Evolutionary conservation across 108 stramenopile genomes (phyloP).

Genomic region (Cyclotella kingstonii): DNA sequence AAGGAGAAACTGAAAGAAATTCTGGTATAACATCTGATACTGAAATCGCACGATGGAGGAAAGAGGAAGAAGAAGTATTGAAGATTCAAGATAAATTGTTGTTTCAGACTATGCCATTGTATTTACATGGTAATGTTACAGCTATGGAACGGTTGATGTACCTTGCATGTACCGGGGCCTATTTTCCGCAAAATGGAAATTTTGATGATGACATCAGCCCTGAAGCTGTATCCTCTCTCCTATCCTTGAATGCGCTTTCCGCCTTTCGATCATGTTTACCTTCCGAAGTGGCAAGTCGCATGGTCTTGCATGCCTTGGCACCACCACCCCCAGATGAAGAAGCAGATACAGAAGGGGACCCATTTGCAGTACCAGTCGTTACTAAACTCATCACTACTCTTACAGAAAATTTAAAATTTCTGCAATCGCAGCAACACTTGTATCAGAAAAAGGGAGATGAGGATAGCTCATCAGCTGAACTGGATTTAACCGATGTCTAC

Average conservation of each 20-base stretch:
- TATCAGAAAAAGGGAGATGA: neutral
- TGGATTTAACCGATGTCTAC: conserved; percentile 19
- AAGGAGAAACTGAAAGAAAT: neutral
- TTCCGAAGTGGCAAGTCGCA: conserved; percentile 48
- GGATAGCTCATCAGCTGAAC: neutral
- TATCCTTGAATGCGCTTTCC: conserved; percentile 30
- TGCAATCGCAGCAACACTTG: conserved; percentile 11
- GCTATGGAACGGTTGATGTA: conserved; percentile 72
- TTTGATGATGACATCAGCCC: conserved; percentile 42
- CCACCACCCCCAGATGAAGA: conserved; percentile 65
- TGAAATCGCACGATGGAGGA: conserved; percentile 4
- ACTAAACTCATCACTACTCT: conserved; percentile 69
- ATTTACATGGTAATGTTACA: conserved; percentile 38
- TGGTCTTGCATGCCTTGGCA: conserved; percentile 69
- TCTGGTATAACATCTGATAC: neutral
- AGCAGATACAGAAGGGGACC: conserved; percentile 18
- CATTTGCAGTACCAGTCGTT: conserved; percentile 47
- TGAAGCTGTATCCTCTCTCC: conserved; percentile 53
- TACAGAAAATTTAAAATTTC: conserved; percentile 46
- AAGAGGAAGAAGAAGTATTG: conserved; percentile 19
- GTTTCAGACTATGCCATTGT: conserved; percentile 44
- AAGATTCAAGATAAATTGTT: conserved; percentile 33
- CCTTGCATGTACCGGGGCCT: conserved; percentile 71
- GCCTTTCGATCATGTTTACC: conserved; percentile 49
- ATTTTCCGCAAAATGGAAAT: conserved; percentile 19